A percentile compares a stretch with the other conserved stretches of the same genome.
Evolutionary conservation across 2,329 filamentous ascomycete species (phyloP).

Genomic region (Cladosporium halotolerans): DNA sequence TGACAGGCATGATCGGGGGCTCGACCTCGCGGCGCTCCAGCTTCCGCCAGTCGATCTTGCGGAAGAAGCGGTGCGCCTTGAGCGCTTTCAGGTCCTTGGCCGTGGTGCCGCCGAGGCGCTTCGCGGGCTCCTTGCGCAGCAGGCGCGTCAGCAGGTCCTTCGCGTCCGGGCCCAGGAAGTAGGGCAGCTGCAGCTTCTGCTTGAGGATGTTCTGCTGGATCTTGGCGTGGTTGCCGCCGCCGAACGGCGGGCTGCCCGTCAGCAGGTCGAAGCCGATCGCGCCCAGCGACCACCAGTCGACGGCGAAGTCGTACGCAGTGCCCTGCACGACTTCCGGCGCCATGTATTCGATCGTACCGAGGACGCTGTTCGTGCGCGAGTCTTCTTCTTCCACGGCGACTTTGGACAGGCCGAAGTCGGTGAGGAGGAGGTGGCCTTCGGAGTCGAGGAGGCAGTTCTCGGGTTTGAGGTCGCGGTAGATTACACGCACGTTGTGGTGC

Average conservation of each 20-base stretch:
- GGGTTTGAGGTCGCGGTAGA: conserved; percentile 95
- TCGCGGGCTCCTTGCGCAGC: conserved; percentile 83
- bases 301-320: conserved; percentile 83
- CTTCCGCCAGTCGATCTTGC: conserved; percentile 89
- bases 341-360: conserved; percentile 98
- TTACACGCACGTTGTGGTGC: conserved; percentile 83
- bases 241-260: conserved; percentile 87
- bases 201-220: conserved; percentile 94
- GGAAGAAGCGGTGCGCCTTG: conserved; percentile 93
- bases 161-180: conserved; percentile 83
- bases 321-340: conserved; percentile 89
- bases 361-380: conserved; percentile 74
- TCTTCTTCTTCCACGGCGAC: conserved; percentile 71
- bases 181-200: conserved; percentile 81
- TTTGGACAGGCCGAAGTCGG: conserved; percentile 95
- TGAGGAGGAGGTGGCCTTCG: conserved; percentile 86
- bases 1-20: conserved; percentile 84
- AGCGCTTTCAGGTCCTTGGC: conserved; percentile 78
- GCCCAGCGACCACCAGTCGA: conserved; percentile 98
- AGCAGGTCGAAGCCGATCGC: conserved; percentile 88
- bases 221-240: conserved; percentile 84
- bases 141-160: conserved; percentile 90
- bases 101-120: conserved; percentile 83
- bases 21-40: conserved; percentile 75
- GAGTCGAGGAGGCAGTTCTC: conserved; percentile 93